Percentiles rank a stretch among this genome's conserved stretches.
Evolutionary conservation across 1,284 basidiomycete genomes (phyloP).

Genomic region (Ceratobasidium sp.): DNA sequence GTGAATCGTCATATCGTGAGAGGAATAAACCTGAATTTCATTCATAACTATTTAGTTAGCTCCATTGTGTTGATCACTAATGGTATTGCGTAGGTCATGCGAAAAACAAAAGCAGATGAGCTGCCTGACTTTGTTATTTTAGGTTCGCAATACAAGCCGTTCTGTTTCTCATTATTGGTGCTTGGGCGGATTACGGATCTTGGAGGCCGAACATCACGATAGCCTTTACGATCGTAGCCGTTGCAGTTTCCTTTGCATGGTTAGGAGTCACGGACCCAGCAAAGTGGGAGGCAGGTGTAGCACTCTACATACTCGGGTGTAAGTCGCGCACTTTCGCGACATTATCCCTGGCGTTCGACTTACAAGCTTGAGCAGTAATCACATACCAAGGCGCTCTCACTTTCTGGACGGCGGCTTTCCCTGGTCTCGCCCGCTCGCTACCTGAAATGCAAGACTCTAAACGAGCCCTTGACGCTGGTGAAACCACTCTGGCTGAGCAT

Average conservation of each 20-base stretch:
- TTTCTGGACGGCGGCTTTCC: constrained; percentile 88
- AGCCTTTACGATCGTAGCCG: constrained; percentile 73
- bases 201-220: constrained; percentile 83
- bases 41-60: constrained; percentile 62
- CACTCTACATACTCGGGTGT: constrained; percentile 80
- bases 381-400: constrained; percentile 82
- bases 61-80: constrained; percentile 81
- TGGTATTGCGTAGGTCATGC: constrained; percentile 56
- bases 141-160: constrained; percentile 77
- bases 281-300: constrained; percentile 75
- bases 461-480: constrained; percentile 50
- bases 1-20: constrained; percentile 48
- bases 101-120: constrained; percentile 34
- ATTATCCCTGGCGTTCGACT: not conserved
- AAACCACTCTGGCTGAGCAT: constrained; percentile 62
- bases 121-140: constrained; percentile 50
- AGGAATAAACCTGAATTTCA: not conserved
- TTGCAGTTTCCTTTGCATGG: constrained; percentile 80
- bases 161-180: constrained; percentile 70
- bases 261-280: constrained; percentile 72
- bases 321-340: constrained; percentile 50
- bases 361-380: constrained; percentile 63
- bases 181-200: constrained; percentile 81
- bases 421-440: constrained; percentile 74
- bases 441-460: constrained; percentile 66